Conservation (phyloP, 1,139 yeast genomes). For the Yamadazyma atmosphaerica region DNA sequence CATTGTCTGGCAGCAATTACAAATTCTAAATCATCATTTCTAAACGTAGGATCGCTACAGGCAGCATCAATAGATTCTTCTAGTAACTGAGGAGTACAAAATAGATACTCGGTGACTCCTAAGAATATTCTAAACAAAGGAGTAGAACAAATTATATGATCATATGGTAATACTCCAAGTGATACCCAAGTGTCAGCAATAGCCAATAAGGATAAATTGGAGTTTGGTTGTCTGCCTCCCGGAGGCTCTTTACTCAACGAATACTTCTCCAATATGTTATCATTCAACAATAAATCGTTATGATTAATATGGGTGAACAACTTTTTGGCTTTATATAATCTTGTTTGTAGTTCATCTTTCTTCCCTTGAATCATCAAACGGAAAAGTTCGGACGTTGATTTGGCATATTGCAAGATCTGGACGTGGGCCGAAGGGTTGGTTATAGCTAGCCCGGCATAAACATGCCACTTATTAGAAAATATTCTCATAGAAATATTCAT, state of each 20-base stretch:
- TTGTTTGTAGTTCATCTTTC: conserved; percentile 52
- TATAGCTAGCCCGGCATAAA: conserved; percentile 94
- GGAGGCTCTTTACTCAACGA: conserved; percentile 79
- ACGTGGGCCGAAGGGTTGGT: conserved; percentile 93
- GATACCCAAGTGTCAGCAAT: conserved; percentile 94
- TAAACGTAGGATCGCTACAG: conserved; percentile 61
- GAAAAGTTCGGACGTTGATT: conserved; percentile 78
- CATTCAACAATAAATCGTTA: conserved; percentile 70
- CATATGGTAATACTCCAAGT: conserved; percentile 85
- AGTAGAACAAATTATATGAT: conserved; percentile 95
- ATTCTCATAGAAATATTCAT: conserved; percentile 89
- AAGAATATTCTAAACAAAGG: conserved; percentile 87
- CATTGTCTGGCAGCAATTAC: conserved; percentile 81
- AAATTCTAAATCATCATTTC: conserved; percentile 85
- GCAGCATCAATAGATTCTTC: conserved; percentile 81
- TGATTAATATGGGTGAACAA: conserved; percentile 70
- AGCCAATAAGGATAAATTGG: conserved; percentile 83
- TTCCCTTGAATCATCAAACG: conserved; percentile 77
- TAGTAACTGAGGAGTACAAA: conserved; percentile 77
- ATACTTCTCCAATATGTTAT: conserved; percentile 73
- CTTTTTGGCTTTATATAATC: conserved; percentile 68
- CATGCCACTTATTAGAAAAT: conserved; percentile 95
- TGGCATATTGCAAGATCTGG: conserved; percentile 87
- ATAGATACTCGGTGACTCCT: conserved; percentile 91
- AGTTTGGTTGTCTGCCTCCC: conserved; percentile 72